Conservation (phyloP, 371 early-diverging fungal species). For the Quaeritorhiza haematococci region DNA sequence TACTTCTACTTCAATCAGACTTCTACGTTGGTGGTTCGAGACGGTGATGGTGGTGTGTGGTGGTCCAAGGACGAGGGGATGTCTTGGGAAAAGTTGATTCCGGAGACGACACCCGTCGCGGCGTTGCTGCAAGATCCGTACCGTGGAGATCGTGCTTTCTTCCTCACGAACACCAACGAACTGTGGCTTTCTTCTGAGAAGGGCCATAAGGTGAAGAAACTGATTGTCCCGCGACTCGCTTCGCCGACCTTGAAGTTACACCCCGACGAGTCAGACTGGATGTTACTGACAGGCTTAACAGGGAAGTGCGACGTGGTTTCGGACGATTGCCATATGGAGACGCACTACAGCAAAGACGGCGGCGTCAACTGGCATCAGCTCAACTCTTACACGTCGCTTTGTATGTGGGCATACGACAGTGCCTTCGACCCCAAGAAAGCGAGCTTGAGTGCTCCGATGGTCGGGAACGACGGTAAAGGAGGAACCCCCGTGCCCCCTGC, state of each 20-base stretch:
- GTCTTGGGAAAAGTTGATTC: constrained; percentile 47
- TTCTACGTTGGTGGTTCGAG: constrained; percentile 49
- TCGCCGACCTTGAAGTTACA: constrained; percentile 60
- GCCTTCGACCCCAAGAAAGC: constrained; percentile 50
- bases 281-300: constrained; percentile 69
- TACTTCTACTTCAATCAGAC: constrained; percentile 64
- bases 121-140: constrained; percentile 66
- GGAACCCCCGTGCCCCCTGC: too few species aligned
- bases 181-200: constrained; percentile 68
- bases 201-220: constrained; percentile 54
- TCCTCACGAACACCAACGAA: constrained; percentile 58
- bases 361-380: constrained; percentile 67
- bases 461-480: too few species aligned
- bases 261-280: constrained; percentile 64
- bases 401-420: constrained; percentile 62
- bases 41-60: constrained; percentile 51
- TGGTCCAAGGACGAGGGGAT: constrained; percentile 71
- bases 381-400: constrained; percentile 56
- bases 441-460: neutral
- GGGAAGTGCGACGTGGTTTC: constrained; percentile 43
- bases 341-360: constrained; percentile 60
- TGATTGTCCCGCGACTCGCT: constrained; percentile 59
- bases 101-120: constrained; percentile 32
- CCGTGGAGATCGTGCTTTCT: constrained; percentile 58
- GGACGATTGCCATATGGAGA: constrained; percentile 60